These are phyloP conservation scores for Achaetomiella virescens DNA, from an alignment of 495 filamentous ascomycete species.

Conservation along the genomic window DNA sequence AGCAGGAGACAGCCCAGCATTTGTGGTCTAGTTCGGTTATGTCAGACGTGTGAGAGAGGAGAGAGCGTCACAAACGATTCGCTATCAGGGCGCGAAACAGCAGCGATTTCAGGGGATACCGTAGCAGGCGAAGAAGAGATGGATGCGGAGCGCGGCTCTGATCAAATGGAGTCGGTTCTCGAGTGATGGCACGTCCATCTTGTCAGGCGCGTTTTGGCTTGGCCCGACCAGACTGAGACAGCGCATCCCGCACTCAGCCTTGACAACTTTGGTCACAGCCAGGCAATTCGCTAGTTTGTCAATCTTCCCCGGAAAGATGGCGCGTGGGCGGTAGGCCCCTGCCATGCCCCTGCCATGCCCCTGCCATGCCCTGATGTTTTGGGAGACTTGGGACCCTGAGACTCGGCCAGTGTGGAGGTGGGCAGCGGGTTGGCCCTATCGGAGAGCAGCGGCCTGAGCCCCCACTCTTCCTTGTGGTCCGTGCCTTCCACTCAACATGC, in stretches of 20 bases:
- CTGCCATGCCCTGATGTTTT: slow-evolving; percentile 11
- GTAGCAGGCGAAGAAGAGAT: neutral
- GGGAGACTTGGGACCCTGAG: slow-evolving; percentile 6
- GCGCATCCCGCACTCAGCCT: neutral
- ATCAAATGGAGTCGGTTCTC: neutral
- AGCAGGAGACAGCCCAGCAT: no score
- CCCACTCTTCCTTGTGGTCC: slow-evolving; percentile 12
- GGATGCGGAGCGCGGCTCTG: neutral
- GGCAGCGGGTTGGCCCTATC: slow-evolving; percentile 9
- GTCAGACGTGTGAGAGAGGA: no score
- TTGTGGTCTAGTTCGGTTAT: no score
- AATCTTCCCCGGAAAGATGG: slow-evolving; percentile 15
- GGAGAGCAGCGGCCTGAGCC: neutral
- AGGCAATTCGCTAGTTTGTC: neutral
- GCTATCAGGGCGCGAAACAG: no score
- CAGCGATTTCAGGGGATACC: neutral
- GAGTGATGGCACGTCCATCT: no score
- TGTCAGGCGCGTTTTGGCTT: no score
- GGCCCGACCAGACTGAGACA: no score
- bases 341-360: no score
- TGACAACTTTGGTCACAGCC: neutral
- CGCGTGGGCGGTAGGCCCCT: slow-evolving; percentile 15
- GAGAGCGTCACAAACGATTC: no score
- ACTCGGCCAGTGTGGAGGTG: slow-evolving; percentile 10
- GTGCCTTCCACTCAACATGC: slow-evolving; percentile 20